phyloP scores from a whole-genome alignment of 305 asterid genomes.

The Fraxinus platypoda region DNA sequence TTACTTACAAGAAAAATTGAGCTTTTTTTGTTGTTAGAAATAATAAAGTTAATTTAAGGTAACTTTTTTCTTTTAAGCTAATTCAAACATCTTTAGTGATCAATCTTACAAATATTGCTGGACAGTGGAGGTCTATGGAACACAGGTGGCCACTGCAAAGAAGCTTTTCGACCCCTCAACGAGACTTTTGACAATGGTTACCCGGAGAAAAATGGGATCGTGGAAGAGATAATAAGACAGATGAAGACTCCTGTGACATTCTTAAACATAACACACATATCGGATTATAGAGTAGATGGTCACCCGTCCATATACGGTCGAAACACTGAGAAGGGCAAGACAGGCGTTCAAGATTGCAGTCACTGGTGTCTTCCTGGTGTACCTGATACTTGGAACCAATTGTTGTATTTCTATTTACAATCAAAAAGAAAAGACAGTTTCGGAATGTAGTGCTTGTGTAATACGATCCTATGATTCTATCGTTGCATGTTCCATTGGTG shows the following conservation, averaged over 20 bases:
- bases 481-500: neutral
- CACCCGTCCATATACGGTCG: conserved; percentile 85
- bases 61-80: neutral
- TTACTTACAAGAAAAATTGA: neutral
- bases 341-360: conserved; percentile 82
- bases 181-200: conserved; percentile 30
- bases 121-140: conserved; percentile 86
- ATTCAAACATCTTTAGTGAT: neutral
- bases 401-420: conserved; percentile 56
- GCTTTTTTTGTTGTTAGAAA: neutral
- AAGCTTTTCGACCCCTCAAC: conserved; percentile 58
- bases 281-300: conserved; percentile 78
- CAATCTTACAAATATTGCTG: neutral
- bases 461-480: neutral
- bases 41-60: neutral
- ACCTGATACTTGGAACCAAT: conserved; percentile 87
- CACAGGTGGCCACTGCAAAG: conserved; percentile 85
- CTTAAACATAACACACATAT: conserved; percentile 62
- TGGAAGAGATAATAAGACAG: conserved; percentile 54
- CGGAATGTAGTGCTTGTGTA: conserved; percentile 8
- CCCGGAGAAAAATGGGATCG: conserved; percentile 54
- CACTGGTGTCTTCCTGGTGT: conserved; percentile 99
- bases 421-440: conserved; percentile 21
- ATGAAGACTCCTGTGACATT: conserved; percentile 70
- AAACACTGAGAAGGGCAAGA: conserved; percentile 29